Percentiles rank a stretch among this genome's conserved stretches.
These are phyloP conservation scores for Hypoxylon sp. DNA, from an alignment of 2,329 filamentous ascomycete genomes.

Conservation along the genomic window DNA sequence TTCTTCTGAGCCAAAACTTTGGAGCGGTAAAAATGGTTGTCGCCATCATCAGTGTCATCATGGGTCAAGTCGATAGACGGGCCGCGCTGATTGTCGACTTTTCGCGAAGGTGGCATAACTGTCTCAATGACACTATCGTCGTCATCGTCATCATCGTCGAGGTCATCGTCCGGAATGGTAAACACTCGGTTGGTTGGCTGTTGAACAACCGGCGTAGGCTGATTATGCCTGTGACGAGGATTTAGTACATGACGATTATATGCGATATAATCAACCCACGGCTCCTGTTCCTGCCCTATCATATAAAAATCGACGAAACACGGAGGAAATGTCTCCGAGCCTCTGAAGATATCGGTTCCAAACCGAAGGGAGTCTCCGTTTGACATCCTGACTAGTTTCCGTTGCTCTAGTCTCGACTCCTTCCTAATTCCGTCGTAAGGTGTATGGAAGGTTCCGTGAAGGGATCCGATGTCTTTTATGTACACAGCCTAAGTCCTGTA, in stretches of 20 bases:
- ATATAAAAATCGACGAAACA: slow-evolving; percentile 56
- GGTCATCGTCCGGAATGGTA: slow-evolving; percentile 60
- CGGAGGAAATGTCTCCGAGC: slow-evolving; percentile 57
- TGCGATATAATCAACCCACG: slow-evolving; percentile 29
- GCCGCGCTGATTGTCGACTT: slow-evolving; percentile 8
- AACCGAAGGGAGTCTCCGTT: slow-evolving; percentile 59
- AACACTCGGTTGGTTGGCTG: slow-evolving; percentile 55
- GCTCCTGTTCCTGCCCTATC: slow-evolving; percentile 50
- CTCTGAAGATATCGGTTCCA: slow-evolving; percentile 59
- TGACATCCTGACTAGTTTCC: slow-evolving; percentile 46
- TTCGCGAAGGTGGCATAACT: slow-evolving; percentile 2
- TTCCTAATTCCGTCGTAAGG: slow-evolving; percentile 41
- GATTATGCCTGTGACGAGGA: slow-evolving; percentile 16
- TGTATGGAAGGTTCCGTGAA: slow-evolving; percentile 69
- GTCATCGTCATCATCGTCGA: slow-evolving; percentile 52
- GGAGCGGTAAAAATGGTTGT: slow-evolving; percentile 5
- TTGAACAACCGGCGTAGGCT: neutral
- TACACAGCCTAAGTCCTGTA: slow-evolving; percentile 59
- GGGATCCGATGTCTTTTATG: slow-evolving; percentile 64
- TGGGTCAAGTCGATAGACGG: slow-evolving; percentile 47
- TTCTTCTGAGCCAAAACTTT: slow-evolving; percentile 18
- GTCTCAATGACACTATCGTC: slow-evolving; percentile 41
- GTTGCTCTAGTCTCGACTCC: slow-evolving; percentile 44
- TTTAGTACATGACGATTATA: slow-evolving; percentile 28
- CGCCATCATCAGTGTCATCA: slow-evolving; percentile 29